These are phyloP conservation scores for Saitoella complicata DNA, from an alignment of 805 yeast genomes.

Conservation along the genomic window DNA sequence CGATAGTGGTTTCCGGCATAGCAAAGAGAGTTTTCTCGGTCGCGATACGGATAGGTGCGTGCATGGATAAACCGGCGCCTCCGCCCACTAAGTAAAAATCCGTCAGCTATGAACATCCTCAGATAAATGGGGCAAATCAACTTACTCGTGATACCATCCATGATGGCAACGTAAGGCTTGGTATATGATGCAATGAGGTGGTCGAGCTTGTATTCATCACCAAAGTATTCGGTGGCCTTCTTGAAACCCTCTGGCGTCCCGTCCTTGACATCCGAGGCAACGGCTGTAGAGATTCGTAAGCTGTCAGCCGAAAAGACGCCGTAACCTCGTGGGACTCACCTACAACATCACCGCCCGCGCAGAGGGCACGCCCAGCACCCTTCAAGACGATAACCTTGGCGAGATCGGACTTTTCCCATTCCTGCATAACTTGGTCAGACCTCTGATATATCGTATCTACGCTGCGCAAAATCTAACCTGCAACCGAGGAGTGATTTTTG, in stretches of 20 bases:
- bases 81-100: conserved; percentile 56
- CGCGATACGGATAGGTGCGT: conserved; percentile 85
- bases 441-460: background rate
- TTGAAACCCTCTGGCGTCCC: conserved; percentile 25
- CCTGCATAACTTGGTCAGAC: conserved; percentile 1
- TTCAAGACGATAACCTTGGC: conserved; percentile 53
- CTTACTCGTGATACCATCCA: conserved; percentile 62
- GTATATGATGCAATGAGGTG: conserved; percentile 63
- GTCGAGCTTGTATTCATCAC: conserved; percentile 66
- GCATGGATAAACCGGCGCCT: conserved; percentile 84
- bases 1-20: conserved; percentile 97
- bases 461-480: background rate
- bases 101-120: background rate
- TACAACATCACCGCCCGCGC: conserved; percentile 93
- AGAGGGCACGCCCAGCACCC: conserved; percentile 54
- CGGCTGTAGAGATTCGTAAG: conserved; percentile 35
- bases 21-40: conserved; percentile 82
- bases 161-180: conserved; percentile 72
- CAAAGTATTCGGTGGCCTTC: conserved; percentile 50
- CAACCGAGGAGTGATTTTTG: background rate
- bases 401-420: conserved; percentile 34
- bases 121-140: background rate
- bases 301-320: background rate
- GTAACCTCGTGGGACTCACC: conserved; percentile 2
- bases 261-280: conserved; percentile 19